Evolutionary conservation across 306 rosid species (phyloP).

Genomic region (Trifolium dubium): DNA sequence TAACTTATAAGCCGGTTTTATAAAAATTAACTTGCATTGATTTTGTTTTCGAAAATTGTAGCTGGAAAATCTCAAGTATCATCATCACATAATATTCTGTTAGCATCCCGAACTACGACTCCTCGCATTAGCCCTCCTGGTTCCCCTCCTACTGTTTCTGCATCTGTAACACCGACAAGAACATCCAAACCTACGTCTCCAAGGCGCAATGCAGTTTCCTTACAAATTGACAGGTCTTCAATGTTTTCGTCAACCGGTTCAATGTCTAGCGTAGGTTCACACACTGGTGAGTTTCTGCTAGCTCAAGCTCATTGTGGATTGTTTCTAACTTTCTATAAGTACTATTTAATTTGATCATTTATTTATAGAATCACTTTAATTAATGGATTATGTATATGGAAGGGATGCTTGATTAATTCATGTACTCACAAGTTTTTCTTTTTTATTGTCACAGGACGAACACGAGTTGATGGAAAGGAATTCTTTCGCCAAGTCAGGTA

Average conservation of each 20-base stretch:
- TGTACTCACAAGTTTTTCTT: slow-evolving; percentile 16
- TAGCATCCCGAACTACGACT: slow-evolving; percentile 77
- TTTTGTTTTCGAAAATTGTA: slow-evolving; percentile 15
- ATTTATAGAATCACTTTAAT: neutral
- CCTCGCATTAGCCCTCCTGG: slow-evolving; percentile 81
- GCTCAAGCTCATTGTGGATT: neutral
- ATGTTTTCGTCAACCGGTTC: slow-evolving; percentile 51
- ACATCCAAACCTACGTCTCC: slow-evolving; percentile 85
- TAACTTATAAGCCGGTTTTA: no score
- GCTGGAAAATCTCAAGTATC: slow-evolving; percentile 56
- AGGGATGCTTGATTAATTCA: neutral
- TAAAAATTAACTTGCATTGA: no score
- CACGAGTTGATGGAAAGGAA: slow-evolving; percentile 92
- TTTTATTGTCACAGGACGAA: slow-evolving; percentile 58
- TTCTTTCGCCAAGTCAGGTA: slow-evolving; percentile 99
- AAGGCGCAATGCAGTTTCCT: slow-evolving; percentile 71
- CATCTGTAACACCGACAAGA: slow-evolving; percentile 78
- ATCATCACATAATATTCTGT: slow-evolving; percentile 54
- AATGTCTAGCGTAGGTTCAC: slow-evolving; percentile 56
- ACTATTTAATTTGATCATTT: neutral
- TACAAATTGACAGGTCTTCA: slow-evolving; percentile 66
- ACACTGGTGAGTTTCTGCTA: slow-evolving; percentile 55
- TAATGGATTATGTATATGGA: neutral
- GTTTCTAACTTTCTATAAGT: neutral
- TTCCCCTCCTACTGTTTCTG: slow-evolving; percentile 77